A percentile compares a stretch with the other conserved stretches of the same genome.
These are phyloP conservation scores for Cutaneotrichosporon cavernicola DNA, from an alignment of 1,284 basidiomycete species.

Conservation along the genomic window DNA sequence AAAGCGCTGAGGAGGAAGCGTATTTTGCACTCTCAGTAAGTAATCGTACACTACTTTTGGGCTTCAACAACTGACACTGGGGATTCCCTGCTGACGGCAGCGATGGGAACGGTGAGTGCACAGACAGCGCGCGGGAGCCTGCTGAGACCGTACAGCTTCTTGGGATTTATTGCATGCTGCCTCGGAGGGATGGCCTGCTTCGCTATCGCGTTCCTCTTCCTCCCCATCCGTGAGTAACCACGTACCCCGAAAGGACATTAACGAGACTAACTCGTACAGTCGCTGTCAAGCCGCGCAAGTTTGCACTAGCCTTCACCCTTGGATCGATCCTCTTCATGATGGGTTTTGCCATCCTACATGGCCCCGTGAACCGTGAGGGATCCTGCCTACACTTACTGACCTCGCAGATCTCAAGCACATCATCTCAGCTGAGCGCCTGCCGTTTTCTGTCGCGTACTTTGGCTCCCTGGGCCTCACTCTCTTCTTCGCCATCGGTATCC, in stretches of 20 bases:
- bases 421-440: constrained; percentile 75
- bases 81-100: constrained; percentile 24
- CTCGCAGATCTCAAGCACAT: constrained; percentile 76
- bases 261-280: constrained; percentile 50
- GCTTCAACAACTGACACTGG: background rate
- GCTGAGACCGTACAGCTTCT: constrained; percentile 59
- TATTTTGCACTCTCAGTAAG: constrained; percentile 86
- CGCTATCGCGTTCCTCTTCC: constrained; percentile 86
- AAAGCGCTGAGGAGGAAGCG: constrained; percentile 92
- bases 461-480: constrained; percentile 75
- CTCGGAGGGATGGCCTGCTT: constrained; percentile 92
- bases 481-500: constrained; percentile 77
- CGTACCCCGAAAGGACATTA: background rate
- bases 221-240: constrained; percentile 62
- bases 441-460: constrained; percentile 83
- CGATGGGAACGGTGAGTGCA: constrained; percentile 46
- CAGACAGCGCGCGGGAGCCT: background rate
- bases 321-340: constrained; percentile 43
- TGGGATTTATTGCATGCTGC: constrained; percentile 91
- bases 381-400: background rate
- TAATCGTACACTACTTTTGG: constrained; percentile 13
- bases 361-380: constrained; percentile 50
- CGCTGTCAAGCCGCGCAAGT: constrained; percentile 78
- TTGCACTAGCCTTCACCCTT: constrained; percentile 78
- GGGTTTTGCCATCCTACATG: constrained; percentile 59